Percentiles rank a stretch among this genome's conserved stretches.
phyloP scores from a whole-genome alignment of 495 filamentous ascomycete species.

The Corynascus novoguineensis region DNA sequence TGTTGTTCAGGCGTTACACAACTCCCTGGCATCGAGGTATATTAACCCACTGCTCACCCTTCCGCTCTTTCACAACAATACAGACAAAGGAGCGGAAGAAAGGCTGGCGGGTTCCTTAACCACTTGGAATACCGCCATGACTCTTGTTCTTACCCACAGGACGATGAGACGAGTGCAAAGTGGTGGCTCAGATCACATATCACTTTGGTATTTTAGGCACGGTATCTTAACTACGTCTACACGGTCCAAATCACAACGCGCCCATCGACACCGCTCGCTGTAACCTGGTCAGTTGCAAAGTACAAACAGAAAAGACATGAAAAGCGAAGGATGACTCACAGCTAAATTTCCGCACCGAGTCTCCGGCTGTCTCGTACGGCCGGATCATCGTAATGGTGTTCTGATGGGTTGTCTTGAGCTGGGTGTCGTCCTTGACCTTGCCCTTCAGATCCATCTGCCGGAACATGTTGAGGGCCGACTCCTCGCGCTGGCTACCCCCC shows the following conservation, averaged over 20 bases:
- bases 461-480: conserved; percentile 97
- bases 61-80: background rate
- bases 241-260: conserved; percentile 76
- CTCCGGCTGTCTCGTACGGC: conserved; percentile 61
- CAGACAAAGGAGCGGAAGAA: conserved; percentile 8
- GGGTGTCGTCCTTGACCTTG: conserved; percentile 79
- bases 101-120: background rate
- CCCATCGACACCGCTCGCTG: conserved; percentile 90
- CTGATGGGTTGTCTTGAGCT: conserved; percentile 93
- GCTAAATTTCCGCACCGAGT: conserved; percentile 70
- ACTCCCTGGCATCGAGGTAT: background rate
- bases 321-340: conserved; percentile 66
- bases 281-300: conserved; percentile 49
- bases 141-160: conserved; percentile 8
- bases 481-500: conserved; percentile 45
- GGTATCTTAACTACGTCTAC: conserved; percentile 22
- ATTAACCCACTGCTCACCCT: background rate
- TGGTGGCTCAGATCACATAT: conserved; percentile 9
- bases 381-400: conserved; percentile 88
- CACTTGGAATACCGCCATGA: background rate
- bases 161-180: conserved; percentile 12
- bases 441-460: conserved; percentile 97
- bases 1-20: background rate
- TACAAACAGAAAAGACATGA: conserved; percentile 7
- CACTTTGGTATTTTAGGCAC: conserved; percentile 18